phyloP scores from a whole-genome alignment of 1,139 yeast genomes.

The Magnusiomyces magnusii region DNA sequence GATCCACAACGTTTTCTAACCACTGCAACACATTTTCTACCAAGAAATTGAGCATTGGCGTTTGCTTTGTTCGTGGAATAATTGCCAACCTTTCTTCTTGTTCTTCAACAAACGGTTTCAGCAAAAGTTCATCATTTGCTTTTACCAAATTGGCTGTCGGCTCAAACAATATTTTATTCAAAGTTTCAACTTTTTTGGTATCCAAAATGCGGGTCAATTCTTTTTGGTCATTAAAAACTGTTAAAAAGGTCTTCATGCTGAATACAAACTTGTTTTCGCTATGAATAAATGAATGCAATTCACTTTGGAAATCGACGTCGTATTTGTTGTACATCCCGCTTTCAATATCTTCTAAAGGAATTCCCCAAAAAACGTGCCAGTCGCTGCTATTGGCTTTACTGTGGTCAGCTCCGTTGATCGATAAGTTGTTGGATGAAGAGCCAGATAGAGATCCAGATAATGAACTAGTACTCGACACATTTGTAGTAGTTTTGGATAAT shows the following conservation, averaged over 20 bases:
- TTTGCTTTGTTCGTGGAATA: background rate
- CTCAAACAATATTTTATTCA: slow-evolving; percentile 10
- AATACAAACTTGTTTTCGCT: slow-evolving; percentile 13
- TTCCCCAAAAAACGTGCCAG: slow-evolving; percentile 12
- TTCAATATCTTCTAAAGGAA: slow-evolving; percentile 6
- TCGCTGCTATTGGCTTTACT: slow-evolving; percentile 8
- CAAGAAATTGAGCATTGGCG: slow-evolving; percentile 8
- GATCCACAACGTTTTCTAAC: slow-evolving; percentile 6
- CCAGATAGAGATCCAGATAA: background rate
- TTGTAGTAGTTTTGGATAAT: background rate
- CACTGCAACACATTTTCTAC: slow-evolving; percentile 7
- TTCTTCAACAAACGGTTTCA: slow-evolving; percentile 11
- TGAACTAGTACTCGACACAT: background rate
- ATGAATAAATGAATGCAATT: slow-evolving; percentile 11
- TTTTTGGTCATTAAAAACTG: slow-evolving; percentile 9
- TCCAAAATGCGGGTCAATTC: slow-evolving; percentile 10
- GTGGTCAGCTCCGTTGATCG: background rate
- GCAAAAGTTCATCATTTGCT: slow-evolving; percentile 9
- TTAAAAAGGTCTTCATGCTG: slow-evolving; percentile 8
- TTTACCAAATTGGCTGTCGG: slow-evolving; percentile 8
- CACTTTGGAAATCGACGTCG: slow-evolving; percentile 11
- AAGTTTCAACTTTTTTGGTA: slow-evolving; percentile 3
- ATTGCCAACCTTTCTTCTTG: slow-evolving; percentile 5
- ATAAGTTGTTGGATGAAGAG: background rate
- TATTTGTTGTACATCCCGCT: slow-evolving; percentile 1